A percentile compares a stretch with the other conserved stretches of the same genome.
phyloP scores from a whole-genome alignment of 352 stramenopile genomes.

The Phytophthora foliorum region DNA sequence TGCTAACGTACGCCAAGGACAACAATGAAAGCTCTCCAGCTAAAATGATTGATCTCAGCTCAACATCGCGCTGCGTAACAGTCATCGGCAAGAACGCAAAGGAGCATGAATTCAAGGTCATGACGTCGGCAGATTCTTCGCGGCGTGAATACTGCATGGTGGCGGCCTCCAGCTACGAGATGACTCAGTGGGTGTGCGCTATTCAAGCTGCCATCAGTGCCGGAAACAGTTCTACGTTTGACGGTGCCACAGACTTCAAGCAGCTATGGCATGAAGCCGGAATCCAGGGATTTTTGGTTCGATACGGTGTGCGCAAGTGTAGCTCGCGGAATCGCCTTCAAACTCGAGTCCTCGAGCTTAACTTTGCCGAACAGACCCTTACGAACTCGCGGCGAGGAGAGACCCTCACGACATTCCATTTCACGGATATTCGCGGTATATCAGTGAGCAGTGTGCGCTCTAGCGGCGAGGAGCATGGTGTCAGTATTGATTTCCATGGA shows the following conservation, averaged over 20 bases:
- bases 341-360: conserved; percentile 86
- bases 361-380: conserved; percentile 89
- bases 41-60: conserved; percentile 84
- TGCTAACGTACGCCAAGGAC: conserved; percentile 85
- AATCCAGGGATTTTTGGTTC: conserved; percentile 85
- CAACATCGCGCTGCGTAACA: conserved; percentile 77
- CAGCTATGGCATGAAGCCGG: conserved; percentile 82
- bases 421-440: conserved; percentile 70
- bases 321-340: conserved; percentile 83
- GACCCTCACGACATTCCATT: conserved; percentile 80
- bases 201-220: conserved; percentile 88
- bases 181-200: conserved; percentile 84
- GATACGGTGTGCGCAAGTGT: conserved; percentile 86
- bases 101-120: conserved; percentile 81
- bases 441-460: conserved; percentile 48
- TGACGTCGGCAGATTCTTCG: conserved; percentile 80
- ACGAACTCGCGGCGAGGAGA: conserved; percentile 83
- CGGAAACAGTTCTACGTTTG: conserved; percentile 80
- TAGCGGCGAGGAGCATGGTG: conserved; percentile 68
- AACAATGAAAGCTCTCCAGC: conserved; percentile 51
- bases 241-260: conserved; percentile 75
- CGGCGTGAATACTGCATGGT: conserved; percentile 72
- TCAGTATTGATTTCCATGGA: conserved; percentile 79
- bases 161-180: conserved; percentile 77
- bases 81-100: conserved; percentile 62